These are phyloP conservation scores for Lentinus tigrinus DNA, from an alignment of 768 basidiomycete species.

Conservation along the genomic window DNA sequence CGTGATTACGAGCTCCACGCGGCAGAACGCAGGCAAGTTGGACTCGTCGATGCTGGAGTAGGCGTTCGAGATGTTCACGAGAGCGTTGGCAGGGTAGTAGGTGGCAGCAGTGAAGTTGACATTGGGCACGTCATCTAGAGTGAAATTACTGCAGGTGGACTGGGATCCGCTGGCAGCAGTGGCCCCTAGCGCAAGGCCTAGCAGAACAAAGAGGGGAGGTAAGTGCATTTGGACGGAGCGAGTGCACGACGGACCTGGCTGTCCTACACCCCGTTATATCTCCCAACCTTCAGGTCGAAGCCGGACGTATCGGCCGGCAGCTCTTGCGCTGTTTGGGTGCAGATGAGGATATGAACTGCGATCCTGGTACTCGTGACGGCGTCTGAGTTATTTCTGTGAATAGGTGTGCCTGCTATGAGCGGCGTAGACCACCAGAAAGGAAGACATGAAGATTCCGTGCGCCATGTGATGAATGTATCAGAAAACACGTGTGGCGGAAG, in stretches of 20 bases:
- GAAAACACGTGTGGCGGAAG: background rate
- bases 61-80: slow-evolving; percentile 22
- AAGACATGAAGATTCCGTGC: background rate
- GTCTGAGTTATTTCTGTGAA: too few relatives aligned
- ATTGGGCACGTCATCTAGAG: background rate
- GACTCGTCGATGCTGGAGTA: slow-evolving; percentile 22
- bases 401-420: too few relatives aligned
- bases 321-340: background rate
- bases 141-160: slow-evolving; percentile 7
- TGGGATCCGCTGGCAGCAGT: background rate
- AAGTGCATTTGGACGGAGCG: background rate
- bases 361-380: too few relatives aligned
- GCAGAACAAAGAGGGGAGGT: background rate
- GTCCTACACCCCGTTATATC: background rate
- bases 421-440: too few relatives aligned
- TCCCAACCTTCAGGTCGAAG: too few relatives aligned
- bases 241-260: background rate
- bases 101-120: slow-evolving; percentile 10
- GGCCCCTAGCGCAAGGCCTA: slow-evolving; percentile 1
- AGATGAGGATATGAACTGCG: background rate
- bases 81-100: slow-evolving; percentile 14
- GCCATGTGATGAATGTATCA: background rate
- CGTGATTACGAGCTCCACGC: slow-evolving; percentile 24
- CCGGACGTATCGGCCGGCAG: too few relatives aligned
- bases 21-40: slow-evolving; percentile 24